These are phyloP conservation scores for Angomonas ambiguus DNA, from an alignment of 208 protist genomes.

Conservation along the genomic window DNA sequence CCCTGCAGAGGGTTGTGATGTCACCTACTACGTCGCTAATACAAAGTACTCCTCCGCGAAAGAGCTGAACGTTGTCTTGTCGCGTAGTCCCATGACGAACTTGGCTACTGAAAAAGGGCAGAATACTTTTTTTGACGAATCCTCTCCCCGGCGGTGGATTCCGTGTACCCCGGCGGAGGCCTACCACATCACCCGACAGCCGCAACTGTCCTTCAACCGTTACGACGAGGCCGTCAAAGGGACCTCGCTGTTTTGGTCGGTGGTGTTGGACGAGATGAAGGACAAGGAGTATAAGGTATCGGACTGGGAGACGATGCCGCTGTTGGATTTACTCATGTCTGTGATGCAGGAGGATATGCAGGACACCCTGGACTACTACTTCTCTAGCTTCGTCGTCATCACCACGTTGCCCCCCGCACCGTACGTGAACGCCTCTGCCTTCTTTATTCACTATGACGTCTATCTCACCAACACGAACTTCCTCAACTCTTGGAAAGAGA, in stretches of 20 bases:
- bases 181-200: neutral
- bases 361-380: neutral
- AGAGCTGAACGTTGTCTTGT: neutral
- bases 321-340: neutral
- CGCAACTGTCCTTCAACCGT: neutral
- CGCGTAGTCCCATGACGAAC: neutral
- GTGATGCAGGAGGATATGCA: neutral
- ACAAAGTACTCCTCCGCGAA: neutral
- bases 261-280: neutral
- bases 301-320: neutral
- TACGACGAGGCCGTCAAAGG: neutral
- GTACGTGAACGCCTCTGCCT: neutral
- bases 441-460: neutral
- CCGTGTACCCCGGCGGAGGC: neutral
- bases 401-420: neutral
- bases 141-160: neutral
- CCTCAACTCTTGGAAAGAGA: neutral
- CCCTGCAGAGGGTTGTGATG: neutral
- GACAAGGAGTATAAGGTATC: neutral
- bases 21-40: neutral
- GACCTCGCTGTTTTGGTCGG: neutral
- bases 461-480: neutral
- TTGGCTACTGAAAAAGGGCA: neutral
- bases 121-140: neutral
- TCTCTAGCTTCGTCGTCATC: neutral